Evolutionary conservation across 345 rosid species (phyloP).

Genomic region (Schrenkiella parvula): DNA sequence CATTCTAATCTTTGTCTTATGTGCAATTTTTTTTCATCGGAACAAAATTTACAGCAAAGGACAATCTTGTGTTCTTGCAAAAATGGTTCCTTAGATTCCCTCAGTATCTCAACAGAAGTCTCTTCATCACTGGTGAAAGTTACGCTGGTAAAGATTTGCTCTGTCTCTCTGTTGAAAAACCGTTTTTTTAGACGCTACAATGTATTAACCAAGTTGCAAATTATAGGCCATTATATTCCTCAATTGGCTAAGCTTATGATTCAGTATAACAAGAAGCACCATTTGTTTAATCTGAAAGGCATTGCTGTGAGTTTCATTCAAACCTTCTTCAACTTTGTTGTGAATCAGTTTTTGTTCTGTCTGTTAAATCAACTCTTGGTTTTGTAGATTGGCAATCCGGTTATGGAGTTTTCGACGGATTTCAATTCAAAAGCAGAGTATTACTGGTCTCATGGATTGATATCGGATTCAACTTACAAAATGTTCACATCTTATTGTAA

Average conservation of each 20-base stretch:
- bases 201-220: neutral
- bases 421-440: slow-evolving; percentile 90
- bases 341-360: neutral
- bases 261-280: slow-evolving; percentile 65
- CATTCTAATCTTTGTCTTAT: slow-evolving; percentile 20
- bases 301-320: slow-evolving; percentile 59
- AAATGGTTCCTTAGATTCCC: slow-evolving; percentile 85
- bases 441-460: slow-evolving; percentile 94
- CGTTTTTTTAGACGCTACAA: neutral
- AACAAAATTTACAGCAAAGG: slow-evolving; percentile 52
- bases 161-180: neutral
- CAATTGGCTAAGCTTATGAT: slow-evolving; percentile 86
- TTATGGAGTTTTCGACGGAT: slow-evolving; percentile 74
- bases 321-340: neutral
- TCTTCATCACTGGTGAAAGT: slow-evolving; percentile 92
- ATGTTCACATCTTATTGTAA: slow-evolving; percentile 79
- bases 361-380: neutral
- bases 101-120: slow-evolving; percentile 80
- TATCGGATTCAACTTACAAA: slow-evolving; percentile 79
- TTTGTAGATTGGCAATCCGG: slow-evolving; percentile 86
- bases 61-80: slow-evolving; percentile 85
- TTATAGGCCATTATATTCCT: slow-evolving; percentile 83
- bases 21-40: slow-evolving; percentile 28
- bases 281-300: slow-evolving; percentile 82
- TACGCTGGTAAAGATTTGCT: slow-evolving; percentile 65